phyloP scores from a whole-genome alignment of 176 grass and related monocot species.

The Musa schizocarpa region DNA sequence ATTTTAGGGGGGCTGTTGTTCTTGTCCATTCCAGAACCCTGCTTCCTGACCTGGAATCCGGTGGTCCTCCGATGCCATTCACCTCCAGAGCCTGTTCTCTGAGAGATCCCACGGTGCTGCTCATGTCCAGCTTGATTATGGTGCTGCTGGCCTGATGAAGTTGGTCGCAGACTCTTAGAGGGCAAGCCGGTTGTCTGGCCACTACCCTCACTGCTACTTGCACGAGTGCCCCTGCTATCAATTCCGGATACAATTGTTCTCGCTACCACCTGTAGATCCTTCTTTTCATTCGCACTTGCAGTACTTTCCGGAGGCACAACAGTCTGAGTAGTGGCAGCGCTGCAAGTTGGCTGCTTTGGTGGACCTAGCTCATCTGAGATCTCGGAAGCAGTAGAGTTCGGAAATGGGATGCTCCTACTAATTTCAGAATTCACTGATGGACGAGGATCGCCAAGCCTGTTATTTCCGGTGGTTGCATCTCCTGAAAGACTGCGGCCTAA shows the following conservation, averaged over 20 bases:
- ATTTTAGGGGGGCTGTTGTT: conserved; percentile 53
- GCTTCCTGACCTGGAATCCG: conserved; percentile 52
- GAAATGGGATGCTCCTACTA: conserved; percentile 27
- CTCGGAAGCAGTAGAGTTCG: conserved; percentile 33
- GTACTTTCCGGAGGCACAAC: conserved; percentile 28
- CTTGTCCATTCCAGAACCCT: conserved; percentile 49
- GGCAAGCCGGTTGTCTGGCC: conserved; percentile 29
- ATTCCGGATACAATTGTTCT: conserved; percentile 29
- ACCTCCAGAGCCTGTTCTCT: conserved; percentile 35
- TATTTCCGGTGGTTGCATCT: conserved; percentile 34
- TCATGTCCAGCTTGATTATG: conserved; percentile 41
- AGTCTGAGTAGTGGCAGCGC: conserved; percentile 28
- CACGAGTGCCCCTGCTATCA: conserved; percentile 24
- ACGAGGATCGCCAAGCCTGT: conserved; percentile 42
- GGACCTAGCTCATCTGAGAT: conserved; percentile 45
- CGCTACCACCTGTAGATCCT: conserved; percentile 38
- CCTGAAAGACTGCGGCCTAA: conserved; percentile 43
- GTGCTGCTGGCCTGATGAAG: conserved; percentile 32
- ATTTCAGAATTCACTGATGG: conserved; percentile 32
- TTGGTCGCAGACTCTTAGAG: conserved; percentile 14
- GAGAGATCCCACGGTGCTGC: conserved; percentile 14
- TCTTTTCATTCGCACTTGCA: conserved; percentile 38
- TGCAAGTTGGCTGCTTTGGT: conserved; percentile 38
- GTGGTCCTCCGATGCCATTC: conserved; percentile 57
- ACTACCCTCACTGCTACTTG: conserved; percentile 27